Base-by-base conservation (phyloP, 768 basidiomycete genomes). In the Boletus barrowsii region DNA sequence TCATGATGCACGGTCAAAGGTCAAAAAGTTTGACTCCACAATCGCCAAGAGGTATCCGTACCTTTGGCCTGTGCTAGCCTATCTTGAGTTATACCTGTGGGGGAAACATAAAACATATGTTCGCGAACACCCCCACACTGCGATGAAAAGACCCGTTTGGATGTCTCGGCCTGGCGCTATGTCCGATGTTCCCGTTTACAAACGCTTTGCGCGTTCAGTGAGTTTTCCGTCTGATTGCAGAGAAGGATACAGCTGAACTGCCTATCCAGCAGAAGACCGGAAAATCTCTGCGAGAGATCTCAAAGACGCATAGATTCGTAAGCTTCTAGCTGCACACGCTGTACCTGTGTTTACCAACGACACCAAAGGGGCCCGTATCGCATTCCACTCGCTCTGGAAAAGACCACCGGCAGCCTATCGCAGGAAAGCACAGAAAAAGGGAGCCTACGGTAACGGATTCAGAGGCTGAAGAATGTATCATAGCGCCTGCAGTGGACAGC, bases 41-140 rank as follows among this genome's bases (percentile, higher is more conserved):
- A 18, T 65, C 29, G 30, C 54, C 14, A 50, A 37, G 53, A 57
- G 37, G 47, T 66, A 63, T 20, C 54, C 60, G 0, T 47, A 58
- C 20, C 37, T 47, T 0, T 65, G 64, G 61, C 52, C 54, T 3
- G 53, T 60, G 4, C 11, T 61, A 20, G 57, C 51, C 32, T 64
- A 64, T 55, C 35, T 54, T 7, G 56, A 56, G 10, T 24, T 53
- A 18, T 55, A 66, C 32, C 30, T 65, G 1, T 2, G 2, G 4
- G 37, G 48, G 17, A 50, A 49, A 43, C 41, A 39, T 18, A 8
- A 13, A 11, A 22, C 10, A 0, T 17, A 17, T n/a, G 1, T 1
- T 29, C 15, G 2, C 11, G 1, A 8, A 7, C 17, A 20, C 20
- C 32, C 10, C 24, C 15, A 10, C 10, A 2, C 13, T 17, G 3